Evolutionary conservation across 31 red algal genomes (phyloP), one percentile per base, ranked within the genome.

Genomic region (Odonthalia washingtoniensis): DNA sequence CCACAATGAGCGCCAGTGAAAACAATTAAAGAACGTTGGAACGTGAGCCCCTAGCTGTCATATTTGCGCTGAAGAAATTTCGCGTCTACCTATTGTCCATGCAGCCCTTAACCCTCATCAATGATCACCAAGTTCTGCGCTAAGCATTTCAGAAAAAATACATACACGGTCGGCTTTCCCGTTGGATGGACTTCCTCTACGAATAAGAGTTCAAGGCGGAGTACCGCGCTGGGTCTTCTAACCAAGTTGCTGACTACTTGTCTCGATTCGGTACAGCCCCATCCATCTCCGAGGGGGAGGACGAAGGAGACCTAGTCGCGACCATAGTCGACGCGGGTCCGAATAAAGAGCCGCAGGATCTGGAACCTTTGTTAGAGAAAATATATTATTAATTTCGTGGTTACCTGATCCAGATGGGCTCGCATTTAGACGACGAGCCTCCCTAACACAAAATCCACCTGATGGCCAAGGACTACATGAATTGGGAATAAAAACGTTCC

Each of bases 41-140:
- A 64, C 38, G 42, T 4, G 80, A 83, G 5, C 26, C 64, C 0
- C 64, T 70, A n/a, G 80, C n/a, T 38, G 35, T 69, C 49, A 31
- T 79, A 0, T 79, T 61, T 34, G 76, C 45, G 3, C 21, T 79
- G 30, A 62, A 62, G 33, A 79, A 79, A 12, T 79, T 79, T 79
- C 24, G 76, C 16, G 4, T 52, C 0, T 79, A 79, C 18, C 27
- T 60, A 1, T 40, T 79, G 3, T 34, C 24, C 16, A 6, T 40
- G 1, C 9, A 79, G 1, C 45, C 76, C 3, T 79, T 79, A 4
- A 46, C 27, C 43, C 4, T 79, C n/a, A 2, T 62, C 3, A 79
- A 33, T 2, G 76, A 36, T 62, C 46, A 61, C 3, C 1, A 37
- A 28, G 2, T 44, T 44, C 42, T 44, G 3, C 2, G 3, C 42